Evolutionary conservation across 768 basidiomycete genomes (phyloP).

Genomic region (Termitomyces bulborhizus): DNA sequence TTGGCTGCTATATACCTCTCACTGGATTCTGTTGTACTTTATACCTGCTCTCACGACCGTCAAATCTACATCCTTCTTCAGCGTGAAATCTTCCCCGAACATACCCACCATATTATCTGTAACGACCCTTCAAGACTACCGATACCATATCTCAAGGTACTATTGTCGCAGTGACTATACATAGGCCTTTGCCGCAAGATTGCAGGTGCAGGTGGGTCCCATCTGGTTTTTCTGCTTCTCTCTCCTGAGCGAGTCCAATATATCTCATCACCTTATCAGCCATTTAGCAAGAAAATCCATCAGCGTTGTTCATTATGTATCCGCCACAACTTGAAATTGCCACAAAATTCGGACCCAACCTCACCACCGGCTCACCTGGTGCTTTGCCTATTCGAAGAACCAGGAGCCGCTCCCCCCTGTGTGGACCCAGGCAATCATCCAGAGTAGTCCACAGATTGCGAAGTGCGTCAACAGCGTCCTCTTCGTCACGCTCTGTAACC

Average conservation of each 20-base stretch:
- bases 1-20: not conserved
- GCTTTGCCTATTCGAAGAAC: slow-evolving; percentile 20
- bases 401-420: slow-evolving; percentile 23
- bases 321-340: slow-evolving; percentile 43
- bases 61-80: not conserved
- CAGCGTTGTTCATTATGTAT: slow-evolving; percentile 29
- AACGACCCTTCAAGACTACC: slow-evolving; percentile 5
- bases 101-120: slow-evolving; percentile 10
- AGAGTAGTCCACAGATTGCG: slow-evolving; percentile 30
- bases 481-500: slow-evolving; percentile 47
- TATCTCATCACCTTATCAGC: not conserved
- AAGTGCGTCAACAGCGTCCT: slow-evolving; percentile 50
- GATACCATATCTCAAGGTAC: not conserved
- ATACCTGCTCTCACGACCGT: not conserved
- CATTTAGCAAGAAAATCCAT: not conserved
- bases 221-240: not conserved
- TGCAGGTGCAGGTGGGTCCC: slow-evolving; percentile 2
- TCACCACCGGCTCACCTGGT: slow-evolving; percentile 26
- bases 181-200: not conserved
- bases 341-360: slow-evolving; percentile 31
- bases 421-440: slow-evolving; percentile 26
- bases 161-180: not conserved
- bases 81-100: slow-evolving; percentile 2
- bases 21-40: slow-evolving; percentile 2
- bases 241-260: too few species aligned